Conservation (phyloP, 148 eudicot species). For the Arbutus unedo region DNA sequence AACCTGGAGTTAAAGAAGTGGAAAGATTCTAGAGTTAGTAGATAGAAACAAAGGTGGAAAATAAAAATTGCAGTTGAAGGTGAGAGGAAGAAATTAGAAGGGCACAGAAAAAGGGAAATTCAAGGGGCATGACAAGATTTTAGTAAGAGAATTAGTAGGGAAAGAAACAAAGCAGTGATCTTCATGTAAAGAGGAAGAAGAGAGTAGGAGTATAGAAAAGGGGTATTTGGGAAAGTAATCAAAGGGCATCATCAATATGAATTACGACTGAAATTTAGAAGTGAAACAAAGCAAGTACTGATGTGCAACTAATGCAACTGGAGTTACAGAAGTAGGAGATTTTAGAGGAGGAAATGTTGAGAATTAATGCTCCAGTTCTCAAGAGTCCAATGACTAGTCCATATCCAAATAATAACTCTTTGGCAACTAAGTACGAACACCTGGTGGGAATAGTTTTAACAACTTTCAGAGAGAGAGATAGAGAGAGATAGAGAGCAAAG, state of each 20-base stretch:
- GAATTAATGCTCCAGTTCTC: neutral
- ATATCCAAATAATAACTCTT: constrained; percentile 2
- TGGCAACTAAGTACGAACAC: constrained; percentile 13
- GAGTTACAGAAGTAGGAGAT: neutral
- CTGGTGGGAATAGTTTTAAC: constrained; percentile 2
- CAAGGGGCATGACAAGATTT: neutral
- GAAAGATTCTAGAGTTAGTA: neutral
- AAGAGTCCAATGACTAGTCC: constrained; percentile 6
- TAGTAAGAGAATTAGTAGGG: neutral
- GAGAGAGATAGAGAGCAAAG: neutral
- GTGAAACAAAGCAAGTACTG: neutral
- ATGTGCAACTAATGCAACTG: neutral
- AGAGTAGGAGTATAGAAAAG: neutral
- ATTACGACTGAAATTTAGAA: neutral
- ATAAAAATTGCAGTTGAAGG: neutral
- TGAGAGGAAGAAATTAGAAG: neutral
- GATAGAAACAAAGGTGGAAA: constrained; percentile 1
- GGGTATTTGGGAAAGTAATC: neutral
- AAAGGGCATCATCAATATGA: neutral
- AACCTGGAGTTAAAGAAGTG: neutral
- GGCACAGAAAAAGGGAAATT: neutral
- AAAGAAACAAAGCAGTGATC: neutral
- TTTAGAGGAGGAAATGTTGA: neutral
- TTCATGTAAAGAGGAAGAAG: neutral
- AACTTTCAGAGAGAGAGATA: neutral